phyloP scores from a whole-genome alignment of 2,329 filamentous ascomycete species.

The Pseudofabraea citricarpa region DNA sequence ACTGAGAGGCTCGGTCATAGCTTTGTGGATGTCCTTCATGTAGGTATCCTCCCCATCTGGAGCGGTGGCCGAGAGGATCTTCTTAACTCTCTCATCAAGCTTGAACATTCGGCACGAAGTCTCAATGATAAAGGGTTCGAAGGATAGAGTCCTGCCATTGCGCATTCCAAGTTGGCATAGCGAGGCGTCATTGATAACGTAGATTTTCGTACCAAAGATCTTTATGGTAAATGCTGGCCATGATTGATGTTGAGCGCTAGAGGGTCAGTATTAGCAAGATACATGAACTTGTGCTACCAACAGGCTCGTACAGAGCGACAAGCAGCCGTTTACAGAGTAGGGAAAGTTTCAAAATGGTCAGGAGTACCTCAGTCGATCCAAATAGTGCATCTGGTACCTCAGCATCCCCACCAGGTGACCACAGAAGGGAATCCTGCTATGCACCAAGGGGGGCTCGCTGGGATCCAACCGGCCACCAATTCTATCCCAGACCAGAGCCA shows the following conservation, averaged over 20 bases:
- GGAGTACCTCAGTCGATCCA: conserved; percentile 33
- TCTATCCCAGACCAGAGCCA: not conserved
- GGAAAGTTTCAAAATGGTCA: not conserved
- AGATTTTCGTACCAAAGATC: conserved; percentile 38
- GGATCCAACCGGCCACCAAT: not conserved
- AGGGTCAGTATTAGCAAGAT: conserved; percentile 3
- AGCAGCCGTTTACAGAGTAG: not conserved
- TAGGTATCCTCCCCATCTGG: conserved; percentile 25
- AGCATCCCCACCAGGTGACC: conserved; percentile 42
- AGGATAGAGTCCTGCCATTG: conserved; percentile 34
- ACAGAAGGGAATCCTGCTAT: conserved; percentile 36
- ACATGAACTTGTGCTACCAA: not conserved
- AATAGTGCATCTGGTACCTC: conserved; percentile 31
- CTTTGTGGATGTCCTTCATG: conserved; percentile 28
- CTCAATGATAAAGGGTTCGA: conserved; percentile 36
- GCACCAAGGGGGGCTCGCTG: conserved; percentile 37
- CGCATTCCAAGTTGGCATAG: conserved; percentile 36
- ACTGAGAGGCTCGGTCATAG: conserved; percentile 30
- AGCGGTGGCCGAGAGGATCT: conserved; percentile 22
- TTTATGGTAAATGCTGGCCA: conserved; percentile 38
- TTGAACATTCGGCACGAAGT: conserved; percentile 34
- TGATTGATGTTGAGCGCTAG: conserved; percentile 17
- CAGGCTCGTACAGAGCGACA: no score
- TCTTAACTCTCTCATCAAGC: conserved; percentile 27
- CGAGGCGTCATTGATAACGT: conserved; percentile 37